phyloP scores from a whole-genome alignment of 179 eudicot species.

The Spergularia azorica region DNA sequence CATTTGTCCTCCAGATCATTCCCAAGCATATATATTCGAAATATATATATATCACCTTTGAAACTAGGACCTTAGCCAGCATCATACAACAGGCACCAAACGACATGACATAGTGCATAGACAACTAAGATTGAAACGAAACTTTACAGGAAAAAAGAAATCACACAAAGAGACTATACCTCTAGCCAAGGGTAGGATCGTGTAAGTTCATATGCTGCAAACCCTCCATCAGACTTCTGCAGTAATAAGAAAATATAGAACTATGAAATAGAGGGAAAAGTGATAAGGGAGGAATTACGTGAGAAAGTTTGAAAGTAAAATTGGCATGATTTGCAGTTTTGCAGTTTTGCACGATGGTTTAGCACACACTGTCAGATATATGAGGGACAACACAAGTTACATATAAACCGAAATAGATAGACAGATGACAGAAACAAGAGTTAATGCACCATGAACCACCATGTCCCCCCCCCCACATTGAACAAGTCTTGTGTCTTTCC shows the following conservation, averaged over 20 bases:
- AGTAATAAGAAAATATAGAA: slow-evolving; percentile 15
- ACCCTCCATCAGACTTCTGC: slow-evolving; percentile 72
- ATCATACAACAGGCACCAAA: background rate
- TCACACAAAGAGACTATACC: slow-evolving; percentile 36
- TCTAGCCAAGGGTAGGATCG: slow-evolving; percentile 84
- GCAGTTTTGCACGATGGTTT: too few species aligned
- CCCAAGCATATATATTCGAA: too few species aligned
- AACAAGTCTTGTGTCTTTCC: too few species aligned
- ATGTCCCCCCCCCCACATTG: background rate
- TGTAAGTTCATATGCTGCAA: slow-evolving; percentile 86
- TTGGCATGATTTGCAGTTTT: background rate
- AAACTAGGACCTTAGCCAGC: background rate
- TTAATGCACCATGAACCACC: background rate
- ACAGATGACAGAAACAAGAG: background rate
- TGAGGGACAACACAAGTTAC: background rate
- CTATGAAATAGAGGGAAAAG: slow-evolving; percentile 3
- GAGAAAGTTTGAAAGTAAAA: background rate
- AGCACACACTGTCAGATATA: background rate
- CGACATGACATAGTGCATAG: slow-evolving; percentile 1
- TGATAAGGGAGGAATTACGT: background rate
- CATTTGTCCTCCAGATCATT: background rate
- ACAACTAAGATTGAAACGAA: too few species aligned
- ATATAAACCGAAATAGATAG: background rate
- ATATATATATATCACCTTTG: background rate
- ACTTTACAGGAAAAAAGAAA: background rate